These are phyloP conservation scores for Toxoplasma gondii DNA, from an alignment of 169 alveolate genomes.

Conservation along the genomic window DNA sequence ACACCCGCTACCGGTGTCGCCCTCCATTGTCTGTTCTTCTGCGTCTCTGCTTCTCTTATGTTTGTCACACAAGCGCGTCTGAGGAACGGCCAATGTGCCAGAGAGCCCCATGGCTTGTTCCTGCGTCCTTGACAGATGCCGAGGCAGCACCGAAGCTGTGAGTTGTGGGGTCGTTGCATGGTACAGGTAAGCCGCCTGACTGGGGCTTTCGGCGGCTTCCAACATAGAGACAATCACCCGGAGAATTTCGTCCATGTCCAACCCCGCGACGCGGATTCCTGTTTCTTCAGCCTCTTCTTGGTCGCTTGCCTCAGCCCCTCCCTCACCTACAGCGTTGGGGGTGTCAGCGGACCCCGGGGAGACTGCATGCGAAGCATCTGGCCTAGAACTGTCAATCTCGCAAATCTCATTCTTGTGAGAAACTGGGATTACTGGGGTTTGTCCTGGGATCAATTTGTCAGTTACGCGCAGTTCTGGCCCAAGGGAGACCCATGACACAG, in stretches of 20 bases:
- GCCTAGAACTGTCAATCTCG: not conserved
- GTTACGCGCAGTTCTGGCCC: not conserved
- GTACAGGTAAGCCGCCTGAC: constrained; percentile 23
- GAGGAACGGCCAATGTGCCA: not conserved
- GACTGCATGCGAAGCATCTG: not conserved
- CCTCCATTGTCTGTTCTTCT: not conserved
- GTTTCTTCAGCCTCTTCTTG: not conserved
- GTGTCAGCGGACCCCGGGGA: constrained; percentile 37
- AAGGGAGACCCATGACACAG: not conserved
- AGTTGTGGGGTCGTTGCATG: constrained; percentile 59
- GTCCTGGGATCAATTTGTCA: too few relatives aligned
- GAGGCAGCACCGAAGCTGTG: constrained; percentile 45
- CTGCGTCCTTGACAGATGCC: constrained; percentile 45
- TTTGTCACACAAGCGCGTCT: not conserved
- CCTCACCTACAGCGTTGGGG: constrained; percentile 6
- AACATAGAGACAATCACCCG: not conserved
- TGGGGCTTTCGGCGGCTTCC: not conserved
- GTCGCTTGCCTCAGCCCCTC: not conserved
- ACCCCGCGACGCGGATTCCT: not conserved
- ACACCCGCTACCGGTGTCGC: not conserved
- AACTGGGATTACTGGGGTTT: too few relatives aligned
- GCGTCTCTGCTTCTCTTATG: not conserved
- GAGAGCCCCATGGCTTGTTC: constrained; percentile 27
- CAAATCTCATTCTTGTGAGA: too few relatives aligned
- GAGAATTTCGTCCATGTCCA: constrained; percentile 36